A percentile compares a stretch with the other conserved stretches of the same genome.
These are phyloP conservation scores for Lolium perenne DNA, from an alignment of 176 grass and related monocot genomes.

Conservation along the genomic window DNA sequence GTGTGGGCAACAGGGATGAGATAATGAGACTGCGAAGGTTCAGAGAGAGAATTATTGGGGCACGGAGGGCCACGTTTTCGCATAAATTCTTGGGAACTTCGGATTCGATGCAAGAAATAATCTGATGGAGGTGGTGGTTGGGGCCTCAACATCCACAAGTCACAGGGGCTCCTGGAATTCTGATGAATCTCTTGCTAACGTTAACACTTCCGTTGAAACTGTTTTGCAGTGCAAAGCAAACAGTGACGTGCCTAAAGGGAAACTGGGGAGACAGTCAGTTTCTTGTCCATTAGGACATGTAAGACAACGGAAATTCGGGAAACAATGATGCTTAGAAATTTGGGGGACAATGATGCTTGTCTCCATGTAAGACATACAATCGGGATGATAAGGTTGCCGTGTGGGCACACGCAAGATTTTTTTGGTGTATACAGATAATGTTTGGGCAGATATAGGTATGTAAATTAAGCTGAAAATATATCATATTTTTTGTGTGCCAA, in stretches of 20 bases:
- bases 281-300: constrained; percentile 18
- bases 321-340: background rate
- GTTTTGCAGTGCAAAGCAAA: constrained; percentile 36
- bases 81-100: background rate
- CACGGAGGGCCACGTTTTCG: constrained; percentile 12
- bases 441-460: background rate
- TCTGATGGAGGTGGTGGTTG: constrained; percentile 28
- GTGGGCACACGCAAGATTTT: background rate
- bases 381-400: constrained; percentile 29
- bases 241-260: constrained; percentile 7
- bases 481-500: background rate
- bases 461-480: background rate
- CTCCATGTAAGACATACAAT: constrained; percentile 38
- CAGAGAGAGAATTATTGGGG: constrained; percentile 24
- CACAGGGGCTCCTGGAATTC: background rate
- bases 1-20: constrained; percentile 39
- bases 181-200: constrained; percentile 9
- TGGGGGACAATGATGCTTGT: constrained; percentile 15
- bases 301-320: constrained; percentile 32
- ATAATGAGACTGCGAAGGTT: constrained; percentile 7
- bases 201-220: constrained; percentile 23
- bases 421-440: background rate
- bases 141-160: constrained; percentile 31
- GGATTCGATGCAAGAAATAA: background rate
- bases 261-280: constrained; percentile 3